Evolutionary conservation across 2,329 filamentous ascomycete species (phyloP).

Genomic region (Xylariaceae sp.): DNA sequence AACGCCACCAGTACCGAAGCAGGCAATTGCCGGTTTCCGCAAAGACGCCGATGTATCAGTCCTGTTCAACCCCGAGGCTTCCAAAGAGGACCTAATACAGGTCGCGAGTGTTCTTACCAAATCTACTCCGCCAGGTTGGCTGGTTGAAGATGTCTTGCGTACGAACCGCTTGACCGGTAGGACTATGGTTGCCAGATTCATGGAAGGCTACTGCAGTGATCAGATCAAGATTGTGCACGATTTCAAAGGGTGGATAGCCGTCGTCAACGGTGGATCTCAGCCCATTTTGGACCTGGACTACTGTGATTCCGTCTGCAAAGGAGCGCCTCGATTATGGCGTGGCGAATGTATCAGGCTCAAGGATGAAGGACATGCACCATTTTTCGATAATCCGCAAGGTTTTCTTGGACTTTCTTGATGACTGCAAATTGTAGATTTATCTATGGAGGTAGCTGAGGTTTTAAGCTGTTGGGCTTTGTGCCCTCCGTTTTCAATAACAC

Average conservation of each 20-base stretch:
- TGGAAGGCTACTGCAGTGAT: constrained; percentile 12
- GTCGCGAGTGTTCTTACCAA: constrained; percentile 13
- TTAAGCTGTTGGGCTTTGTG: too few species aligned
- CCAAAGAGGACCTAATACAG: constrained; percentile 12
- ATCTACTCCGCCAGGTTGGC: constrained; percentile 11
- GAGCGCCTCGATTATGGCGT: constrained; percentile 10
- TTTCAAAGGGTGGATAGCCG: constrained; percentile 12
- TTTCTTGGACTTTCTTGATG: constrained; percentile 12
- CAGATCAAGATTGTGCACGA: constrained; percentile 12
- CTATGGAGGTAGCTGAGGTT: too few species aligned
- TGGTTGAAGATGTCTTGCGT: constrained; percentile 12
- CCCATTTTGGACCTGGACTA: constrained; percentile 12
- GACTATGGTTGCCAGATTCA: constrained; percentile 12
- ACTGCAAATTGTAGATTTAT: constrained; percentile 12
- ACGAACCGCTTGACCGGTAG: constrained; percentile 12
- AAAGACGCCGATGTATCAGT: constrained; percentile 11
- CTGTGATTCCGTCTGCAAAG: constrained; percentile 13
- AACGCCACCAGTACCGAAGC: constrained; percentile 12
- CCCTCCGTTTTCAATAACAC: too few species aligned
- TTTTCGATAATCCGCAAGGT: constrained; percentile 12
- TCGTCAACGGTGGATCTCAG: constrained; percentile 12
- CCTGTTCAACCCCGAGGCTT: constrained; percentile 13
- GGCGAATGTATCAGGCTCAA: constrained; percentile 12
- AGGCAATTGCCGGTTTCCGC: constrained; percentile 12
- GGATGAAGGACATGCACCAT: constrained; percentile 11